Evolutionary conservation across 2,329 filamentous ascomycete genomes (phyloP).

Genomic region (Colletotrichum gigasporum): DNA sequence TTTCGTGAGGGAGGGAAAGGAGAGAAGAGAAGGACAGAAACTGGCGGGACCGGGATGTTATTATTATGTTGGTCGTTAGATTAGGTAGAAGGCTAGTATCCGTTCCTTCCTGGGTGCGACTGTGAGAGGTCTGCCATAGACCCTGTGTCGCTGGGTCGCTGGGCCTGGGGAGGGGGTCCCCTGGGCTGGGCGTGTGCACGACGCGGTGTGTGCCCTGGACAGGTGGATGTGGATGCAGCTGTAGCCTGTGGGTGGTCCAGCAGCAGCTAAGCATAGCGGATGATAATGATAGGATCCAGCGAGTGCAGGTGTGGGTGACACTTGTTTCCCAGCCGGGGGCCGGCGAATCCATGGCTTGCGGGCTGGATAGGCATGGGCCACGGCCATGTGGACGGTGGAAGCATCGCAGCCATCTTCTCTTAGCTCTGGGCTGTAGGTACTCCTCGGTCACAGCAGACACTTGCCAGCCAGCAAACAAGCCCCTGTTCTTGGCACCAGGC

Average conservation of each 20-base stretch:
- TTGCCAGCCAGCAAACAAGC: slow-evolving; percentile 14
- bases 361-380: slow-evolving; percentile 5
- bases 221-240: slow-evolving; percentile 14
- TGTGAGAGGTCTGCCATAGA: slow-evolving; percentile 17
- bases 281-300: neutral
- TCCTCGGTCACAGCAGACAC: slow-evolving; percentile 9
- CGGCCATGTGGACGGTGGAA: neutral
- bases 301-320: slow-evolving; percentile 17
- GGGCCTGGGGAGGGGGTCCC: neutral
- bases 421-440: neutral
- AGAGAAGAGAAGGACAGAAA: slow-evolving; percentile 44
- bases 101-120: slow-evolving; percentile 28
- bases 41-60: slow-evolving; percentile 51
- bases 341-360: neutral
- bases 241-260: slow-evolving; percentile 5
- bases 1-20: slow-evolving; percentile 51
- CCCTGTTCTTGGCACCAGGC: neutral
- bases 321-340: slow-evolving; percentile 19
- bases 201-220: slow-evolving; percentile 29
- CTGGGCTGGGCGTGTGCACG: slow-evolving; percentile 23
- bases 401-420: slow-evolving; percentile 6
- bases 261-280: slow-evolving; percentile 10
- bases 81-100: slow-evolving; percentile 30
- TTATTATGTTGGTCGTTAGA: slow-evolving; percentile 43
- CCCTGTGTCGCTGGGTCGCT: slow-evolving; percentile 12